Evolutionary conservation across 2,329 filamentous ascomycete species (phyloP), one percentile per base, ranked within the genome.

Genomic region (Ascochyta clinopodiicola): DNA sequence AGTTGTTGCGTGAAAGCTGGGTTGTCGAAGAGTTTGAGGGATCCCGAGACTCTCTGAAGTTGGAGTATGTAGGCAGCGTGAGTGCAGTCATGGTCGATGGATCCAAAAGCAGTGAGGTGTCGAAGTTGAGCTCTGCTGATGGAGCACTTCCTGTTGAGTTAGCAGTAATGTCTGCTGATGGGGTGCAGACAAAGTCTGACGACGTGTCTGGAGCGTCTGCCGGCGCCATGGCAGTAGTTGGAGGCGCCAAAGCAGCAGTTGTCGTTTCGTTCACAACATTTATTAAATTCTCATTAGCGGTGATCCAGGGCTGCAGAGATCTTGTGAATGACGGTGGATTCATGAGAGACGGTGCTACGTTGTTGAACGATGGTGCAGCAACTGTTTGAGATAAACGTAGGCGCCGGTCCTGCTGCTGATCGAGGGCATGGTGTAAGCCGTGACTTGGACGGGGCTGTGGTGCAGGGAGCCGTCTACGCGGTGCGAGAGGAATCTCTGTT

Each of bases 391-490:
- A 57, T 36, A 67, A 64, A 27, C 69, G 67, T 25, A 75, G 60
- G 12, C 67, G 65, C 49, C 64, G 67, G 36, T 69, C 69, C 60
- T 74, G 72, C 21, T 73, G 27, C 34, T 69, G 65, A 42, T 75
- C 73, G 3, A 73, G 63, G 19, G 48, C 56, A 46, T 72, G 70
- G 6, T 68, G 62, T 4, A 66, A 59, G 3, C 57, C 56, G 29
- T 67, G 68, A 12, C 63, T 60, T 8, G 62, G 62, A 24, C 61
- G 70, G 9, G 71, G 65, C 31, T 69, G 70, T n/a, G 72, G 73
- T 10, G 71, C 60, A 7, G 73, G 73, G 4, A 75, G 59, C 24
- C 69, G 71, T 43, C 72, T 63, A 39, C 62, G 68, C 10, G 70
- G 67, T 21, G 51, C 51, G 29, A 51, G 32, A 21, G 58, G 25